Percentiles rank a stretch among this genome's conserved stretches.
phyloP scores from a whole-genome alignment of 2,329 filamentous ascomycete genomes.

The Gliomastix tumulicola region DNA sequence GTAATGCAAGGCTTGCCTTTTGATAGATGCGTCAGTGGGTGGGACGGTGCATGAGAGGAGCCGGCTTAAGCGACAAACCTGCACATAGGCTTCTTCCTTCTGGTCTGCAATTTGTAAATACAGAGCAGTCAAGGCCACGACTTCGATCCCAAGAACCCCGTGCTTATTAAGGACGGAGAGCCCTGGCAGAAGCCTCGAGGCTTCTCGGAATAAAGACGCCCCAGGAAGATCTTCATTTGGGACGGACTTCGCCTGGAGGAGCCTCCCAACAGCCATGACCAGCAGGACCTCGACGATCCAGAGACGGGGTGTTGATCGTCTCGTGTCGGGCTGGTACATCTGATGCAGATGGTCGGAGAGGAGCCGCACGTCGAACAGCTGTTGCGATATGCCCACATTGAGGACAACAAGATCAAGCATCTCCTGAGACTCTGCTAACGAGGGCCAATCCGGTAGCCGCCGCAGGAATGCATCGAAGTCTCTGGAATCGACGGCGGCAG shows the following conservation, averaged over 20 bases:
- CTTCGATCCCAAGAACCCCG: neutral
- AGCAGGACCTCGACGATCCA: neutral
- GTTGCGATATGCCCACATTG: neutral
- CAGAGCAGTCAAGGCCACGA: neutral
- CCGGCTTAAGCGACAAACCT: neutral
- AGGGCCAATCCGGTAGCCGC: neutral
- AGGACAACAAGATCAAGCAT: neutral
- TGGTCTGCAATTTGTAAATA: neutral
- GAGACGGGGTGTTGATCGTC: neutral
- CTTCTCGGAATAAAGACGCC: neutral
- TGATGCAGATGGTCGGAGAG: neutral
- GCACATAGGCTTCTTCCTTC: neutral
- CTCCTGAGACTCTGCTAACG: neutral
- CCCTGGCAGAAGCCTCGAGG: neutral
- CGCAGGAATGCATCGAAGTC: neutral
- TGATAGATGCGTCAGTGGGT: neutral
- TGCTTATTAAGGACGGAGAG: neutral
- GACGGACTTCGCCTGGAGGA: neutral
- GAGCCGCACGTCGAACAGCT: neutral
- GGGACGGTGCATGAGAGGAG: neutral
- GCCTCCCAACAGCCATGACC: neutral
- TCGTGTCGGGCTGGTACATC: neutral
- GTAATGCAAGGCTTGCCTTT: neutral
- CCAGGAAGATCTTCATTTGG: neutral
- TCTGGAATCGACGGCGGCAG: neutral